Conservation (phyloP, 2,329 filamentous ascomycete species). For the Macrophomina tecta region DNA sequence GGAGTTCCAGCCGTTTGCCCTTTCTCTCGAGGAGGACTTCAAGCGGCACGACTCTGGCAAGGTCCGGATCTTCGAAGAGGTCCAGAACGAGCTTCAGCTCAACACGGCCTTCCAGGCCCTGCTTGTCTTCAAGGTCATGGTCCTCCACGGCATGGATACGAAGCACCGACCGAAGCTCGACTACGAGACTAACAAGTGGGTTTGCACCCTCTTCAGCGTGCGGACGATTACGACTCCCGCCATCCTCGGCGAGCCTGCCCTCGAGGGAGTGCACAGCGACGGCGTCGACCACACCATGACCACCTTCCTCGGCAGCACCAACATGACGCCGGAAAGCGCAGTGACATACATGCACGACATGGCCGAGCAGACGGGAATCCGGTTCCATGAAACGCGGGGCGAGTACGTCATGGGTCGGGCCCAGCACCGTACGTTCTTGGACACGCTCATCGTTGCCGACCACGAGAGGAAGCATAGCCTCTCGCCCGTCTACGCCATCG, state of each 20-base stretch:
- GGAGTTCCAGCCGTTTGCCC: conserved; percentile 39
- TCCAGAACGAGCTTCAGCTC: conserved; percentile 38
- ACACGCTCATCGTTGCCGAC: conserved; percentile 39
- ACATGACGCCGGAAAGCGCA: conserved; percentile 39
- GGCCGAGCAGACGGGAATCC: conserved; percentile 36
- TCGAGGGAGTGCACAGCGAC: conserved; percentile 43
- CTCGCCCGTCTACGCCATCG: conserved; percentile 35
- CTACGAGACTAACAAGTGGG: conserved; percentile 37
- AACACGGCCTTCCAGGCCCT: conserved; percentile 42
- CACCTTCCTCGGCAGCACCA: conserved; percentile 37
- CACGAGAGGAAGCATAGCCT: conserved; percentile 40
- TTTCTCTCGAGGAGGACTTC: conserved; percentile 40
- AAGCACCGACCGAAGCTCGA: conserved; percentile 35
- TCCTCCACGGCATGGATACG: conserved; percentile 36
- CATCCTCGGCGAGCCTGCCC: conserved; percentile 40
- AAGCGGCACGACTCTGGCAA: conserved; percentile 40
- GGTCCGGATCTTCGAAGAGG: conserved; percentile 39
- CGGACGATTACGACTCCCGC: conserved; percentile 39
- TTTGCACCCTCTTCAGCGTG: conserved; percentile 40
- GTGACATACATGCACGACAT: conserved; percentile 41
- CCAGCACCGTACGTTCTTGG: conserved; percentile 37
- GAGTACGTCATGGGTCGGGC: conserved; percentile 34
- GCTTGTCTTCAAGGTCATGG: conserved; percentile 40
- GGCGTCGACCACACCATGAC: conserved; percentile 45
- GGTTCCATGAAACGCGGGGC: conserved; percentile 33